Percentiles rank a stretch among this genome's conserved stretches.
Evolutionary conservation across 257 asterid species (phyloP).

Genomic region (Osmanthus fragrans): DNA sequence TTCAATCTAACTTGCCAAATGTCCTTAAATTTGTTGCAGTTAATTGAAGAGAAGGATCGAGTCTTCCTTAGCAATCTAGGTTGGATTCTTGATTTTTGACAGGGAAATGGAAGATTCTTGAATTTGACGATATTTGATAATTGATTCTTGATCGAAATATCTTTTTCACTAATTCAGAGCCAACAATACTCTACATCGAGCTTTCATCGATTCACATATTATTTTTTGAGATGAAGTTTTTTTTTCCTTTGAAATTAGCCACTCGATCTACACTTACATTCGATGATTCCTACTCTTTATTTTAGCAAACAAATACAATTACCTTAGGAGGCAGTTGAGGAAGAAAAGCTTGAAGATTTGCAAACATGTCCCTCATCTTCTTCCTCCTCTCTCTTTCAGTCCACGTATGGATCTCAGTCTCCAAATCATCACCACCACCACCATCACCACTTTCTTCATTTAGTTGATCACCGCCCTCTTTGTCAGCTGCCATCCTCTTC

Average conservation of each 20-base stretch:
- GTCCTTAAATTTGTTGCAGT: background rate
- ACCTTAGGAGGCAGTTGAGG: slow-evolving; percentile 54
- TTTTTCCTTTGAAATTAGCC: background rate
- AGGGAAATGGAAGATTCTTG: background rate
- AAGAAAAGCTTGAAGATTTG: slow-evolving; percentile 44
- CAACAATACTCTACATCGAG: background rate
- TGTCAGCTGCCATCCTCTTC: slow-evolving; percentile 15
- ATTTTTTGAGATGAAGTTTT: no score
- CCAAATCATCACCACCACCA: slow-evolving; percentile 21
- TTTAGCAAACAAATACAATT: background rate
- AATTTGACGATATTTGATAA: no score
- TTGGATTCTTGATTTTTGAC: background rate
- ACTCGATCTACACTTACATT: background rate
- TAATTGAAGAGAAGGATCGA: background rate
- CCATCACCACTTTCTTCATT: background rate
- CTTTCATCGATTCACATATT: no score
- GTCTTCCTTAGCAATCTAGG: background rate
- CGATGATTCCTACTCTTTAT: background rate
- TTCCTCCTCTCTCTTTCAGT: slow-evolving; percentile 53
- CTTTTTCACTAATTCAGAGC: background rate
- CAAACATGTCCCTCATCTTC: slow-evolving; percentile 46
- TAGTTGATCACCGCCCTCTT: background rate
- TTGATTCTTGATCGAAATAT: no score
- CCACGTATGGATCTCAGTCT: slow-evolving; percentile 36
- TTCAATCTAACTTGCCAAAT: no score